Evolutionary conservation across 352 stramenopile genomes (phyloP), one percentile per base, ranked within the genome.

Genomic region (Globisporangium alternatum): DNA sequence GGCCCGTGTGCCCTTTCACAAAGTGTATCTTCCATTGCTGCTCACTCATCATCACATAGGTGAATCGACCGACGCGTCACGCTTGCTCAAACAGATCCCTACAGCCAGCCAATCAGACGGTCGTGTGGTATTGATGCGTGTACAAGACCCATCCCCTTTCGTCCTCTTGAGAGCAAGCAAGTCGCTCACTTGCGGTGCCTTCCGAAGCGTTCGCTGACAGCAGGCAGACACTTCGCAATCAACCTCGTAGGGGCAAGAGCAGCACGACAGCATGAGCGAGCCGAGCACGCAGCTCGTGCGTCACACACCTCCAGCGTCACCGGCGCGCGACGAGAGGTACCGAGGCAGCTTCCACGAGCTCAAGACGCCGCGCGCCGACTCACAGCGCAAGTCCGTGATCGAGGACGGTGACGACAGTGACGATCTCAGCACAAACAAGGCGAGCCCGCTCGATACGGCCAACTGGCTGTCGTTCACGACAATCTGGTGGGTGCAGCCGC

Each of bases 401-500:
- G 48, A 41, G 10, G n/a, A 35, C 60, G 21, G 48, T 6, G 9
- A 12, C 9, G 43, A 13, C 15, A 35, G 30, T 35, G 7, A 54
- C 45, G 35, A 31, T 8, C 1, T 33, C 6, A 7, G 15, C 37
- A 17, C 45, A 8, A 41, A 4, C 2, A 25, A 19, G 0, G 21
- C 63, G 25, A 81, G 59, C 55, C 78, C 76, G 10, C 60, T 86
- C 0, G 75, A 86, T 49, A 64, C 62, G 9, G 73, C 68, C 33
- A 73, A 72, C 19, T 64, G 70, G 49, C 45, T 90, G 43, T 84
- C 77, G 25, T 59, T 80, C 45, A 69, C 80, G 31, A 80, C 75
- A 19, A 68, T 90, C 33, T 84, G 70, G 68, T 90, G 81, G 81
- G 56, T 90, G 30, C 70, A 80, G 31, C 72, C 71, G 39, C 56